Evolutionary conservation across 768 basidiomycete species (phyloP).

Genomic region (Hydnomerulius pinastri): DNA sequence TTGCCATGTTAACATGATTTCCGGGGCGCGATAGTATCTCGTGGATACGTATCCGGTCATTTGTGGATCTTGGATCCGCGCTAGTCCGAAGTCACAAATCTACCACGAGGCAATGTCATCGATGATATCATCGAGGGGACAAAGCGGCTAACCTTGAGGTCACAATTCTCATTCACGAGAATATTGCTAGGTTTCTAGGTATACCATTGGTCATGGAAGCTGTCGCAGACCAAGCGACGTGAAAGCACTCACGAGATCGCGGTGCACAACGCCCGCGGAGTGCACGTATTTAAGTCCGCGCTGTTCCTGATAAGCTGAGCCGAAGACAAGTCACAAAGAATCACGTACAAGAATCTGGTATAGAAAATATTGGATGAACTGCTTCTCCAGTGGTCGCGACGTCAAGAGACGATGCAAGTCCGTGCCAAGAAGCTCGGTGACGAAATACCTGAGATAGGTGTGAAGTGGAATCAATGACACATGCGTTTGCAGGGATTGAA

Average conservation of each 20-base stretch:
- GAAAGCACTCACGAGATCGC: conserved; percentile 72
- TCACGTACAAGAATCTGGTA: conserved; percentile 91
- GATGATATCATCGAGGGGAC: background rate
- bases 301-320: conserved; percentile 40
- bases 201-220: too few relatives aligned
- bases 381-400: conserved; percentile 96
- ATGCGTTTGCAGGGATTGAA: background rate
- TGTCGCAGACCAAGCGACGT: background rate
- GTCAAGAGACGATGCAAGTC: conserved; percentile 97
- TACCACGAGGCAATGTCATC: conserved; percentile 32
- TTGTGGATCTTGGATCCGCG: conserved; percentile 98
- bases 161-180: conserved; percentile 99
- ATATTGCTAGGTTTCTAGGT: conserved; percentile 99
- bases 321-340: conserved; percentile 1
- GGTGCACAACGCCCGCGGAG: conserved; percentile 97
- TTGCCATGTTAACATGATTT: conserved; percentile 99
- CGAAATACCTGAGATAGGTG: conserved; percentile 87
- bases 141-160: conserved; percentile 73
- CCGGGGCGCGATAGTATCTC: conserved; percentile 97
- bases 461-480: conserved; percentile 3
- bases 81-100: conserved; percentile 99
- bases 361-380: conserved; percentile 99
- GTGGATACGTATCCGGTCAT: conserved; percentile 99
- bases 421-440: conserved; percentile 96
- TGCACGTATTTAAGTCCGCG: conserved; percentile 99